These are phyloP conservation scores for Alliaria petiolata DNA, from an alignment of 345 rosid species.

Conservation along the genomic window DNA sequence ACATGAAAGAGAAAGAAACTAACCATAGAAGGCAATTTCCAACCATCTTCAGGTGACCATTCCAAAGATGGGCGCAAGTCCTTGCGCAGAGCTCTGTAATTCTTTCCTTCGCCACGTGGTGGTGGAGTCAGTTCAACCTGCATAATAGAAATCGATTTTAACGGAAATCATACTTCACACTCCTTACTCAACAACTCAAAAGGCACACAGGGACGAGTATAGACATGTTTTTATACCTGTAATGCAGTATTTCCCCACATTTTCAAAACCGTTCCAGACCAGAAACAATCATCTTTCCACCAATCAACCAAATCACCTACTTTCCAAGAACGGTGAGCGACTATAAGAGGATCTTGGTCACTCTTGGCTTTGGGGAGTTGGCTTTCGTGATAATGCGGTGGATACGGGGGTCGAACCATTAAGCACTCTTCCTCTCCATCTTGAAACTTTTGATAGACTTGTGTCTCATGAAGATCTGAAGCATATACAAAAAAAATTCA, in stretches of 20 bases:
- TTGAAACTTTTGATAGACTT: background rate
- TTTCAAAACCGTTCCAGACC: conserved; percentile 13
- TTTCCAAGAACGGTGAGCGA: conserved; percentile 3
- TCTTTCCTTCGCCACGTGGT: conserved; percentile 22
- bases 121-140: conserved; percentile 22
- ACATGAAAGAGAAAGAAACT: background rate
- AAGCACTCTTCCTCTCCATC: background rate
- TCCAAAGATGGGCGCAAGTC: conserved; percentile 23
- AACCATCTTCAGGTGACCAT: conserved; percentile 21
- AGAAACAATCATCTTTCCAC: background rate
- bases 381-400: conserved; percentile 8
- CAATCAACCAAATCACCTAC: conserved; percentile 29
- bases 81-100: background rate
- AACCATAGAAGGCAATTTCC: conserved; percentile 28
- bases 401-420: conserved; percentile 24
- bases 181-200: too few relatives aligned
- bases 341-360: conserved; percentile 2
- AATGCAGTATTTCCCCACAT: background rate
- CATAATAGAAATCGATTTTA: background rate
- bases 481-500: background rate
- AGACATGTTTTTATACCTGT: background rate
- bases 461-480: conserved; percentile 3
- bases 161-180: too few relatives aligned
- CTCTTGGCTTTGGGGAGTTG: background rate
- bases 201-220: too few relatives aligned